Conservation (phyloP, 2,329 filamentous ascomycete genomes). For the Aureobasidium musti region DNA sequence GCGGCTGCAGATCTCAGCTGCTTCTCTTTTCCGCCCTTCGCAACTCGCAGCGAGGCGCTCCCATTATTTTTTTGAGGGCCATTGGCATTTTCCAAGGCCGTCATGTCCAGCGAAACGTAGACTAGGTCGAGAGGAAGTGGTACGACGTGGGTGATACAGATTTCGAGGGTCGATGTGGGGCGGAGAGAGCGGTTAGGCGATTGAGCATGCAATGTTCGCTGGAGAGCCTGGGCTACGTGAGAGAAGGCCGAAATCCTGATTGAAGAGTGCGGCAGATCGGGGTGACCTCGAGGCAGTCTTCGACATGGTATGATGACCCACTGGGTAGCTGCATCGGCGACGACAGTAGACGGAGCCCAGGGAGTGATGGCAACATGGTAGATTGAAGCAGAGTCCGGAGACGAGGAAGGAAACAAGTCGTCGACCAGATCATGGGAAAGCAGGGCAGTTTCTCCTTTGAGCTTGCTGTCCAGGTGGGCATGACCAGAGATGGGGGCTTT, state of each 20-base stretch:
- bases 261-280: conserved; percentile 67
- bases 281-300: conserved; percentile 55
- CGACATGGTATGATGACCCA: conserved; percentile 86
- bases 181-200: conserved; percentile 50
- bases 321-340: conserved; percentile 60
- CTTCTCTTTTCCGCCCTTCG: conserved; percentile 33
- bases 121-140: conserved; percentile 80
- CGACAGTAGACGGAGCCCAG: conserved; percentile 61
- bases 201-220: conserved; percentile 25
- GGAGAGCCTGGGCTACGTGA: conserved; percentile 68
- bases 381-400: conserved; percentile 22
- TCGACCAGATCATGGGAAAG: conserved; percentile 83
- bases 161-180: conserved; percentile 80
- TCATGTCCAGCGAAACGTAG: conserved; percentile 81
- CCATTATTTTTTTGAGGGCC: conserved; percentile 81
- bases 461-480: conserved; percentile 79
- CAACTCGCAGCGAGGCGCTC: conserved; percentile 60
- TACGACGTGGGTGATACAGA: conserved; percentile 77
- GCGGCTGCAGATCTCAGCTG: background rate
- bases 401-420: conserved; percentile 67
- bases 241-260: conserved; percentile 76
- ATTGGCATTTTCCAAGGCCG: conserved; percentile 76
- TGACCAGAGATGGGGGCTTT: conserved; percentile 76
- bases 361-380: conserved; percentile 69
- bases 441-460: conserved; percentile 82